phyloP scores from a whole-genome alignment of 148 eudicot genomes.

The Dianthus caryophyllus region DNA sequence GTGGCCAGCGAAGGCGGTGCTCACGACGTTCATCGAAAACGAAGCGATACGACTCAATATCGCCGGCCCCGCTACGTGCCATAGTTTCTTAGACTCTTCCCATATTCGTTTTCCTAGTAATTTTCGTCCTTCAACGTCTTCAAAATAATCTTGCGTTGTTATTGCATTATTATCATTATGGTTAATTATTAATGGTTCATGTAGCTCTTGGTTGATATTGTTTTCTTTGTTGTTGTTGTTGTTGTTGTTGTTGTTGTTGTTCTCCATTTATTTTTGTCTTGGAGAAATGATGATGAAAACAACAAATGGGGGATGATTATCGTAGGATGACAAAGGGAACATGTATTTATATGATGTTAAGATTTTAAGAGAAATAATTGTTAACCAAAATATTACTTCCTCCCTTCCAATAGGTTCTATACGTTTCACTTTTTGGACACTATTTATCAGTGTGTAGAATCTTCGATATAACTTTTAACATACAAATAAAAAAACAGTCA shows the following conservation, averaged over 20 bases:
- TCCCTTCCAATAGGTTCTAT: no score
- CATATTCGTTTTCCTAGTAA: conserved; percentile 26
- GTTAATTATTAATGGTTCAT: conserved; percentile 9
- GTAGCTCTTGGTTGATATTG: neutral
- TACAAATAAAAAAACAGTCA: no score
- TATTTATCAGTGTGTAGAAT: no score
- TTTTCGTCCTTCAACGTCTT: neutral
- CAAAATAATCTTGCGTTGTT: neutral
- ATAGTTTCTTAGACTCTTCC: conserved; percentile 52
- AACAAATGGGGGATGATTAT: no score
- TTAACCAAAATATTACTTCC: no score
- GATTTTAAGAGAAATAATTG: no score
- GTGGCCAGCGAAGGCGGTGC: conserved; percentile 56
- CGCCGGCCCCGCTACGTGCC: conserved; percentile 57
- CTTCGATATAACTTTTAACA: no score
- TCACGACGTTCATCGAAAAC: conserved; percentile 42
- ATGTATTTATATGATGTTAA: no score
- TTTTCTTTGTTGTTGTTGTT: neutral
- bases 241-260: neutral
- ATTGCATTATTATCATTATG: neutral
- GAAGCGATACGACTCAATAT: conserved; percentile 45
- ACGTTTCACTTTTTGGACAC: no score
- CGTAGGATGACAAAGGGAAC: no score
- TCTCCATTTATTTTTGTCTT: conserved; percentile 1
- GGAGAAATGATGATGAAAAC: neutral